Evolutionary conservation across 441 rosid species (phyloP).

Genomic region (Kokia cookei): DNA sequence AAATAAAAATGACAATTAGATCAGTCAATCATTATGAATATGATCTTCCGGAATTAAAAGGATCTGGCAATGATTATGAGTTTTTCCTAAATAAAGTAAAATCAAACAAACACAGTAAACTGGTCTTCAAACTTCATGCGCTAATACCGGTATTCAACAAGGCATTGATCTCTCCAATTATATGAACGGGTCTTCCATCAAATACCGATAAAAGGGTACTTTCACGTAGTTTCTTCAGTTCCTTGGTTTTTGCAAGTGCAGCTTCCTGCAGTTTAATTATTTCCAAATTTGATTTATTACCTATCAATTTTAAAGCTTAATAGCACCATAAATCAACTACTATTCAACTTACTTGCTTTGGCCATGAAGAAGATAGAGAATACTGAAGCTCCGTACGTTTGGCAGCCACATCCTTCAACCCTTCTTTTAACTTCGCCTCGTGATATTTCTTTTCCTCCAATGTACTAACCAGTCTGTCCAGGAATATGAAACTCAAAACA

Average conservation of each 20-base stretch:
- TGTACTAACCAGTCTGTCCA: constrained; percentile 75
- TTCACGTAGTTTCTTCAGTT: constrained; percentile 84
- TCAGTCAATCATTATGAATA: neutral
- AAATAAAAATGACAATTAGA: too few species aligned
- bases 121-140: constrained; percentile 8
- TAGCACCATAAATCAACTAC: neutral
- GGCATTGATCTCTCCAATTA: constrained; percentile 92
- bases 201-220: constrained; percentile 76
- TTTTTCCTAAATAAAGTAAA: neutral
- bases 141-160: constrained; percentile 57
- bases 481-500: constrained; percentile 48
- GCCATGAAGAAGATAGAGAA: constrained; percentile 87
- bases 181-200: constrained; percentile 93
- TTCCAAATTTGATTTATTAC: too few species aligned
- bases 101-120: neutral
- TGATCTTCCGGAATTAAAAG: neutral
- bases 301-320: too few species aligned
- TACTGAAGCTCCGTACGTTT: constrained; percentile 92
- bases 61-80: neutral
- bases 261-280: constrained; percentile 54
- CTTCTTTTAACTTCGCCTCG: constrained; percentile 72
- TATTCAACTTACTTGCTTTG: constrained; percentile 64
- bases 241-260: constrained; percentile 73
- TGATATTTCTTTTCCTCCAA: constrained; percentile 91
- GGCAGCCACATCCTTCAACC: constrained; percentile 70